Evolutionary conservation across 2,329 filamentous ascomycete genomes (phyloP).

Genomic region (Purpureocillium lavendulum): DNA sequence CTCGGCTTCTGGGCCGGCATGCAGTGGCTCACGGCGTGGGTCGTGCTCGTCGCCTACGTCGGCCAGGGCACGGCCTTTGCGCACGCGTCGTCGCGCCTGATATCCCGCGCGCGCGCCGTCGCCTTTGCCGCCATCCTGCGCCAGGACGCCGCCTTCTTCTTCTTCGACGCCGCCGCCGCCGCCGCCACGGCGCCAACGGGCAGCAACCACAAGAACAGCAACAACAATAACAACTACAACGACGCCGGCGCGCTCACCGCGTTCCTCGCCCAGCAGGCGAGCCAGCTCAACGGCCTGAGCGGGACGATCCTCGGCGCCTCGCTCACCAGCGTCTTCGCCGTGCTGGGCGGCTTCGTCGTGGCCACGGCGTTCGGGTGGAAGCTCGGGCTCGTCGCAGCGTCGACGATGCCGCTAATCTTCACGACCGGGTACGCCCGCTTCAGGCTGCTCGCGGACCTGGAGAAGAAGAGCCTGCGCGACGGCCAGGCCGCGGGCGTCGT

Average conservation of each 20-base stretch:
- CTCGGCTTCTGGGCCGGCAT: constrained; percentile 1
- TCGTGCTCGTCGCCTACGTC: not conserved
- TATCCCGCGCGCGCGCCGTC: constrained; percentile 3
- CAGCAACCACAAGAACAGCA: too few relatives aligned
- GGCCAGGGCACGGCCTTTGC: constrained; percentile 1
- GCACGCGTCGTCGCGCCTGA: not conserved
- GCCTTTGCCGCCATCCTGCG: constrained; percentile 19
- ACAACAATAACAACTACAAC: too few relatives aligned
- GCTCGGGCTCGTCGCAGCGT: constrained; percentile 32
- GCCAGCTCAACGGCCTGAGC: constrained; percentile 36
- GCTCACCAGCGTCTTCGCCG: constrained; percentile 28
- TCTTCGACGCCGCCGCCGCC: too few relatives aligned
- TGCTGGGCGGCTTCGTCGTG: constrained; percentile 29
- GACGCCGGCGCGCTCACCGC: constrained; percentile 23
- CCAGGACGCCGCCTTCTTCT: constrained; percentile 33
- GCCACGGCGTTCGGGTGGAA: constrained; percentile 34
- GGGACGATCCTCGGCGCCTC: constrained; percentile 33
- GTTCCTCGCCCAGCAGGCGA: constrained; percentile 20
- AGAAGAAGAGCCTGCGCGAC: not conserved
- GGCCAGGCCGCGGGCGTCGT: not conserved
- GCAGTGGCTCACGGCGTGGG: not conserved
- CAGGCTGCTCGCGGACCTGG: constrained; percentile 19
- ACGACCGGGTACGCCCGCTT: constrained; percentile 28
- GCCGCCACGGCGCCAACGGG: too few relatives aligned
- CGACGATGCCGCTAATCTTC: constrained; percentile 32